Conservation (phyloP, 352 stramenopile genomes). For the Globisporangium nagaii region DNA sequence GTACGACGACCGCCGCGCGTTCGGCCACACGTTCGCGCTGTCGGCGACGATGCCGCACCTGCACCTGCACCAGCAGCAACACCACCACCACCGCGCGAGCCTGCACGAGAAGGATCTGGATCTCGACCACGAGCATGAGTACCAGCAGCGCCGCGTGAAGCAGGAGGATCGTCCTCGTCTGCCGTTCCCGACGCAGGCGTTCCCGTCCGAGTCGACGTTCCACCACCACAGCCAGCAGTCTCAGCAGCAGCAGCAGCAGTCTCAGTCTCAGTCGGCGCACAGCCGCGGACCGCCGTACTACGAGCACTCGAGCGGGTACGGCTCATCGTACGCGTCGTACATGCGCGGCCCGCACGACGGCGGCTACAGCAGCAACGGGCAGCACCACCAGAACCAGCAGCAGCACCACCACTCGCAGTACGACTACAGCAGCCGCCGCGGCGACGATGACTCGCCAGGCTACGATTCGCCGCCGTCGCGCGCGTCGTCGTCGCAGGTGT, state of each 20-base stretch:
- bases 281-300: constrained; percentile 21
- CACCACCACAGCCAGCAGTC: constrained; percentile 16
- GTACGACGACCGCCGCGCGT: constrained; percentile 27
- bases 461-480: constrained; percentile 29
- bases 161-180: constrained; percentile 39
- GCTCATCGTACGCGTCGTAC: constrained; percentile 36
- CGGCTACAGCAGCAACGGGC: constrained; percentile 8
- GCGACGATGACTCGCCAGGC: background rate
- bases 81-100: background rate
- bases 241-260: constrained; percentile 11
- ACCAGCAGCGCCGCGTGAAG: constrained; percentile 15
- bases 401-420: constrained; percentile 21
- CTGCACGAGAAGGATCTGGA: constrained; percentile 19
- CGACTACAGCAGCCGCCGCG: constrained; percentile 5
- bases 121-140: constrained; percentile 17
- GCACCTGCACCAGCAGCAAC: constrained; percentile 1
- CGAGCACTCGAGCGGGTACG: constrained; percentile 9
- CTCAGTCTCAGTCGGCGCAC: constrained; percentile 10
- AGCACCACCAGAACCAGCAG: constrained; percentile 7
- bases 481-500: constrained; percentile 12
- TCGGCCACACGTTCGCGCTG: constrained; percentile 6
- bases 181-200: constrained; percentile 52
- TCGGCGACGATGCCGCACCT: constrained; percentile 22
- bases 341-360: constrained; percentile 26
- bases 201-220: constrained; percentile 56